A percentile compares a stretch with the other conserved stretches of the same genome.
Conservation (phyloP, 805 yeast species). For the Ogataea ganodermae region DNA sequence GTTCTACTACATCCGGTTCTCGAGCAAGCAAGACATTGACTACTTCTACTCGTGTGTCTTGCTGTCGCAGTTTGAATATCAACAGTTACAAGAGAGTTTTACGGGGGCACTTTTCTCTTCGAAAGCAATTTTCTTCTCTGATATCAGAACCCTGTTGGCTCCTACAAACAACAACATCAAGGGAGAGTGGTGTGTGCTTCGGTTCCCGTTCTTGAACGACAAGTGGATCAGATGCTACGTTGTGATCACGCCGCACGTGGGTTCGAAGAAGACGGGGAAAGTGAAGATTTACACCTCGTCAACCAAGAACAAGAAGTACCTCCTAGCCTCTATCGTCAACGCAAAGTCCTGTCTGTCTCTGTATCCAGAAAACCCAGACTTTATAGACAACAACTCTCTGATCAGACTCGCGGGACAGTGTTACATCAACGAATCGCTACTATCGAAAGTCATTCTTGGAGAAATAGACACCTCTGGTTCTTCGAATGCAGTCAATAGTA, state of each 20-base stretch:
- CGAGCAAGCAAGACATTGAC: slow-evolving; percentile 29
- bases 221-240: slow-evolving; percentile 61
- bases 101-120: slow-evolving; percentile 64
- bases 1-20: slow-evolving; percentile 27
- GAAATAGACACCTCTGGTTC: slow-evolving; percentile 24
- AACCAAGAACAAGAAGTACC: slow-evolving; percentile 49
- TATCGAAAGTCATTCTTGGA: slow-evolving; percentile 25
- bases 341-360: slow-evolving; percentile 53
- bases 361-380: slow-evolving; percentile 57
- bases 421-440: slow-evolving; percentile 42
- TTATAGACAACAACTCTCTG: slow-evolving; percentile 58
- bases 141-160: slow-evolving; percentile 58
- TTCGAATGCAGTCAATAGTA: slow-evolving; percentile 13
- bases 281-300: slow-evolving; percentile 55
- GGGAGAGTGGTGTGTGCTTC: slow-evolving; percentile 63
- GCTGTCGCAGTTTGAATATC: slow-evolving; percentile 58
- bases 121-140: slow-evolving; percentile 57
- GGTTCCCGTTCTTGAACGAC: slow-evolving; percentile 58
- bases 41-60: slow-evolving; percentile 47
- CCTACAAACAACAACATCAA: slow-evolving; percentile 48
- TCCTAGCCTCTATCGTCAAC: slow-evolving; percentile 50
- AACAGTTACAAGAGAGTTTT: slow-evolving; percentile 59
- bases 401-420: slow-evolving; percentile 59
- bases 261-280: slow-evolving; percentile 46
- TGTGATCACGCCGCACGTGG: slow-evolving; percentile 49